Evolutionary conservation across 2,329 filamentous ascomycete genomes (phyloP).

Genomic region (Stachybotrys chlorohalonatus): DNA sequence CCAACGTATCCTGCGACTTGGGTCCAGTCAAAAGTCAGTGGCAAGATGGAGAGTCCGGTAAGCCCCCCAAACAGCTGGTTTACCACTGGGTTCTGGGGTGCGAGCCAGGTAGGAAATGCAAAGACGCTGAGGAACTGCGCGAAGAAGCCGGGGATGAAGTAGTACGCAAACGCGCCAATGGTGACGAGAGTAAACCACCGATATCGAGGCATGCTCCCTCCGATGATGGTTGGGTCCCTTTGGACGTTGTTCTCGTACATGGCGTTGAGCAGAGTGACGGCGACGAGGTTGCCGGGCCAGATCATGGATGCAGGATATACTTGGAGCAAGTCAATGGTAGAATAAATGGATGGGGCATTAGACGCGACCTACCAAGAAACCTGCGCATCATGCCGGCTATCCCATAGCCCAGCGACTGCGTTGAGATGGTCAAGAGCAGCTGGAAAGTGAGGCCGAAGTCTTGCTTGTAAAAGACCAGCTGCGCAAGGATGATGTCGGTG

Average conservation of each 20-base stretch:
- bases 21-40: conserved; percentile 71
- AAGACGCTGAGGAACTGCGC: conserved; percentile 63
- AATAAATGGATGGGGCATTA: fast-evolving
- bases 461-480: conserved; percentile 63
- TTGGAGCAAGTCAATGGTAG: conserved; percentile 13
- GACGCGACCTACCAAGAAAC: conserved; percentile 41
- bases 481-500: conserved; percentile 64
- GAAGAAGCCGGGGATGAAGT: conserved; percentile 61
- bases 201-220: conserved; percentile 58
- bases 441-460: conserved; percentile 59
- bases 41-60: conserved; percentile 58
- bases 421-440: conserved; percentile 56
- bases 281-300: conserved; percentile 61
- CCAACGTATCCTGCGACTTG: conserved; percentile 60
- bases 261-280: conserved; percentile 59
- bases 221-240: conserved; percentile 42
- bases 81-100: conserved; percentile 55
- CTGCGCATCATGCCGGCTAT: conserved; percentile 59
- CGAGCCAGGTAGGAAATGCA: conserved; percentile 64
- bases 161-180: conserved; percentile 50
- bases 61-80: conserved; percentile 67
- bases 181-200: conserved; percentile 54
- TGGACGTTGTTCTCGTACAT: conserved; percentile 55
- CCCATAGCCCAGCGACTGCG: conserved; percentile 61
- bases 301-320: conserved; percentile 64